phyloP scores from a whole-genome alignment of 495 filamentous ascomycete genomes.

The Jackrogersella multiformis region DNA sequence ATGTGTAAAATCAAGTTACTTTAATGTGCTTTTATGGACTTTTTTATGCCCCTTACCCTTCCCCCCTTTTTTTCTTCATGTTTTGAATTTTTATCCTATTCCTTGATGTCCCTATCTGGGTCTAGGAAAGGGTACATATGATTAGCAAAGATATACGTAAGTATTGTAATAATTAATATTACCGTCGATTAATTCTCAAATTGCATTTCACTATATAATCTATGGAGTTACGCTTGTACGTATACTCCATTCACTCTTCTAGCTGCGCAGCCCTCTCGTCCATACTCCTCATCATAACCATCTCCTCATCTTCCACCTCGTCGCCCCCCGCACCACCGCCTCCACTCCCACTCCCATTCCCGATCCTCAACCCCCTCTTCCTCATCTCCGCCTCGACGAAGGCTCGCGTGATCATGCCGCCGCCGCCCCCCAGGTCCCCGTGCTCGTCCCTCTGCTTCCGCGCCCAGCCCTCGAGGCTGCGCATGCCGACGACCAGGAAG shows the following conservation, averaged over 20 bases:
- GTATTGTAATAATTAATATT: neutral
- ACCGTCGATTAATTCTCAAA: neutral
- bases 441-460: constrained; percentile 52
- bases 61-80: neutral
- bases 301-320: constrained; percentile 64
- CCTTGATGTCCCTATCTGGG: neutral
- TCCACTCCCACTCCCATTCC: constrained; percentile 38
- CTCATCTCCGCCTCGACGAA: constrained; percentile 56
- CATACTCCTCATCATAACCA: constrained; percentile 66
- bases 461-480: constrained; percentile 80
- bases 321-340: constrained; percentile 54
- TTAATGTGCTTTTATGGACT: no score
- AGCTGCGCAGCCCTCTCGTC: constrained; percentile 63
- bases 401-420: constrained; percentile 53
- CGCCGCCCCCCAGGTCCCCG: constrained; percentile 41
- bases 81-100: neutral
- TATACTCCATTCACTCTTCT: constrained; percentile 35
- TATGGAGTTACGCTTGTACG: neutral
- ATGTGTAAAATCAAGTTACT: no score
- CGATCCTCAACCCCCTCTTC: constrained; percentile 52
- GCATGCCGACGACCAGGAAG: constrained; percentile 88
- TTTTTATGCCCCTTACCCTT: neutral
- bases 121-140: neutral
- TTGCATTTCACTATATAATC: neutral
- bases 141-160: neutral